Evolutionary conservation across 768 basidiomycete genomes (phyloP).

Genomic region (Naganishia onofrii): DNA sequence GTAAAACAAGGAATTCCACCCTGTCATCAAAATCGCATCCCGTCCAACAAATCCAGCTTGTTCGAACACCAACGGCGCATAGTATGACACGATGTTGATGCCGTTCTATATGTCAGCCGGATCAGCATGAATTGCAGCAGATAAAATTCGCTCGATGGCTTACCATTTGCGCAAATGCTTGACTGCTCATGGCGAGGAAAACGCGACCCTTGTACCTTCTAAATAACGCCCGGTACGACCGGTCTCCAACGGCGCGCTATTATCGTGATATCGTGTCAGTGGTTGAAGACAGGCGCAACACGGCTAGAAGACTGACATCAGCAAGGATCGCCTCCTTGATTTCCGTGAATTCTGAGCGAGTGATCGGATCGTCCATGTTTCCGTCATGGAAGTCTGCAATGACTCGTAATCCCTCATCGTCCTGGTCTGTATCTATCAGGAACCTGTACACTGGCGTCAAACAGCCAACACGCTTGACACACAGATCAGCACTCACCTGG

Average conservation of each 20-base stretch:
- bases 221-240: constrained; percentile 82
- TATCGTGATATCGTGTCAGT: neutral
- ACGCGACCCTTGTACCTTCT: constrained; percentile 79
- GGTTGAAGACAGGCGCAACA: neutral
- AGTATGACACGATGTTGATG: constrained; percentile 63
- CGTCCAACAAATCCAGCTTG: constrained; percentile 85
- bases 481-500: constrained; percentile 58
- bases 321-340: constrained; percentile 63
- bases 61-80: constrained; percentile 67
- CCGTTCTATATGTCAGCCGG: constrained; percentile 66
- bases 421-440: constrained; percentile 82
- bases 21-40: constrained; percentile 91
- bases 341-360: constrained; percentile 80
- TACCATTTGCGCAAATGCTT: constrained; percentile 91
- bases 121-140: neutral
- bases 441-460: constrained; percentile 64
- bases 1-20: constrained; percentile 69
- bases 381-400: constrained; percentile 87
- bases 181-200: constrained; percentile 88
- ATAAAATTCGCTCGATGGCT: constrained; percentile 45
- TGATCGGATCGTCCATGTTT: constrained; percentile 64
- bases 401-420: constrained; percentile 77
- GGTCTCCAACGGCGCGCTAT: constrained; percentile 61
- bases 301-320: neutral
- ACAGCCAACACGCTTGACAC: constrained; percentile 28